These are phyloP conservation scores for Aspergillus candidus DNA, from an alignment of 2,329 filamentous ascomycete genomes.

Conservation along the genomic window DNA sequence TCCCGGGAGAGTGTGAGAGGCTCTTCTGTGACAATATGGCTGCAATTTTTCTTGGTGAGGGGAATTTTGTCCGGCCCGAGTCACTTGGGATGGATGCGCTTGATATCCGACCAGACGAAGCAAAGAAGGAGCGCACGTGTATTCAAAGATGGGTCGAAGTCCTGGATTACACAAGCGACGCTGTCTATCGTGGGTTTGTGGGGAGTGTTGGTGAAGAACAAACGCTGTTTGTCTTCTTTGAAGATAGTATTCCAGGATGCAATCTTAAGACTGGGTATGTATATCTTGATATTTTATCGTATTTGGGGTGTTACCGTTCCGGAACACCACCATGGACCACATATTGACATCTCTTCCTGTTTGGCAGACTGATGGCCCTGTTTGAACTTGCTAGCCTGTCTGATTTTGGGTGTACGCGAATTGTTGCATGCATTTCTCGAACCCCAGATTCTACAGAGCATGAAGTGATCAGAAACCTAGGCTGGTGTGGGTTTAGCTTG, in stretches of 20 bases:
- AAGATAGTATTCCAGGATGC: slow-evolving; percentile 62
- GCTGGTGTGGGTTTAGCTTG: slow-evolving; percentile 89
- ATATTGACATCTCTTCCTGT: neutral
- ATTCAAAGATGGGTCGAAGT: slow-evolving; percentile 35
- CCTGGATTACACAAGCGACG: slow-evolving; percentile 73
- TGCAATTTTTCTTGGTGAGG: slow-evolving; percentile 93
- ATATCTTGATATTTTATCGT: neutral
- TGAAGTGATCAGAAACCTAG: slow-evolving; percentile 68
- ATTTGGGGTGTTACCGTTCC: neutral
- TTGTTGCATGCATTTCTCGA: slow-evolving; percentile 78
- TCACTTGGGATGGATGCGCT: slow-evolving; percentile 80
- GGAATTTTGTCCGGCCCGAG: slow-evolving; percentile 67
- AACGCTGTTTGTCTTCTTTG: slow-evolving; percentile 84
- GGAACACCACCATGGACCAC: neutral
- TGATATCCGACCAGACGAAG: slow-evolving; percentile 27
- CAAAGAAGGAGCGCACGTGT: slow-evolving; percentile 16
- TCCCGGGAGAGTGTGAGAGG: slow-evolving; percentile 99
- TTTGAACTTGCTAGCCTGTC: slow-evolving; percentile 79
- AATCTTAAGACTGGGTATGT: slow-evolving; percentile 84
- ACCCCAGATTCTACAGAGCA: slow-evolving; percentile 56
- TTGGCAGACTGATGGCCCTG: slow-evolving; percentile 69
- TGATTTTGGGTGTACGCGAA: slow-evolving; percentile 63
- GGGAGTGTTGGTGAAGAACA: slow-evolving; percentile 63
- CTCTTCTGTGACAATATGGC: slow-evolving; percentile 97
- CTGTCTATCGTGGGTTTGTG: slow-evolving; percentile 81